These are phyloP conservation scores for Penicillium expansum DNA, from an alignment of 2,329 filamentous ascomycete genomes.

Conservation along the genomic window DNA sequence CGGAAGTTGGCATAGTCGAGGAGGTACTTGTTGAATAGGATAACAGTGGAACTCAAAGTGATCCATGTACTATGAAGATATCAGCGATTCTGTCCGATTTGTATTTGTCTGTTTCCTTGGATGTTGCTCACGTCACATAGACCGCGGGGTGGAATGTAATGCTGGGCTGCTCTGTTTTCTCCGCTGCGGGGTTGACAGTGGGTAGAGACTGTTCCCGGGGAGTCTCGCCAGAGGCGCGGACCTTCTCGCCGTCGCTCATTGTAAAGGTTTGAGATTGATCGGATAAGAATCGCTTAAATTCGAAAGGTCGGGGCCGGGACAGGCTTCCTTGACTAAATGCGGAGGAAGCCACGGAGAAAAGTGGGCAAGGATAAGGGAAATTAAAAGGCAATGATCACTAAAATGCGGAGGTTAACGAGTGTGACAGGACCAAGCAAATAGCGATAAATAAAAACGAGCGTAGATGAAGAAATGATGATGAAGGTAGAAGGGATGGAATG, in stretches of 20 bases:
- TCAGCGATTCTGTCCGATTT: slow-evolving; percentile 15
- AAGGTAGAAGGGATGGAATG: slow-evolving; percentile 23
- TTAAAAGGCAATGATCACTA: slow-evolving; percentile 23
- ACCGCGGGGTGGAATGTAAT: slow-evolving; percentile 72
- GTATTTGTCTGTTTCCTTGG: not conserved
- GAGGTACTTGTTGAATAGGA: slow-evolving; percentile 99
- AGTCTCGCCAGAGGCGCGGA: slow-evolving; percentile 73
- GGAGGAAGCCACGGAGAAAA: slow-evolving; percentile 43
- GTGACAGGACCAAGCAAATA: slow-evolving; percentile 11
- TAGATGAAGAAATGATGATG: slow-evolving; percentile 28
- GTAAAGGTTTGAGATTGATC: slow-evolving; percentile 39
- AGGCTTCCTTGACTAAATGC: slow-evolving; percentile 44
- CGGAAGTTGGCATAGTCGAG: slow-evolving; percentile 80
- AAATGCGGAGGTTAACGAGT: slow-evolving; percentile 13
- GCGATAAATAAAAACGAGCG: slow-evolving; percentile 11
- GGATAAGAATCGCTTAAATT: slow-evolving; percentile 48
- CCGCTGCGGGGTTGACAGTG: slow-evolving; percentile 70
- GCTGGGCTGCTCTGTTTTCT: slow-evolving; percentile 65
- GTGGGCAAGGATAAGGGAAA: slow-evolving; percentile 6
- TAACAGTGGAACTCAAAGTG: slow-evolving; percentile 84
- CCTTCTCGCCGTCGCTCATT: slow-evolving; percentile 76
- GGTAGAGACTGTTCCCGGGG: slow-evolving; percentile 61
- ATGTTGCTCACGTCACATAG: slow-evolving; percentile 65
- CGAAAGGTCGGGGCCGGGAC: slow-evolving; percentile 48
- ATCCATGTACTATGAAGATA: slow-evolving; percentile 73